These are phyloP conservation scores for Exophiala oligosperma DNA, from an alignment of 2,329 filamentous ascomycete species.

Conservation along the genomic window DNA sequence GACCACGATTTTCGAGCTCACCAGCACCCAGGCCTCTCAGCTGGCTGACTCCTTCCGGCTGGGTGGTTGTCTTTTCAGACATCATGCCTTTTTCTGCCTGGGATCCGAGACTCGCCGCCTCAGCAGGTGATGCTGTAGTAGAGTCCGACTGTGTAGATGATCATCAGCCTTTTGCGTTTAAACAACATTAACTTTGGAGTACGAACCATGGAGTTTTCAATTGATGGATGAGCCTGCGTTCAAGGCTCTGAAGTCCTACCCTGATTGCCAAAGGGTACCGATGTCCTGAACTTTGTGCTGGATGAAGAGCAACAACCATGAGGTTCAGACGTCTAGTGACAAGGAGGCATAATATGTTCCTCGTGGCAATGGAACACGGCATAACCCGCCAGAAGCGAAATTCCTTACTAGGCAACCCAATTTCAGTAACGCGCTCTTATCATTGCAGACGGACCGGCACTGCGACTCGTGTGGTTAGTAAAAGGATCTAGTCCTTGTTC, in stretches of 20 bases:
- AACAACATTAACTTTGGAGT: not conserved
- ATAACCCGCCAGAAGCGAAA: not conserved
- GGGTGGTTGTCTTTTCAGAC: constrained; percentile 1
- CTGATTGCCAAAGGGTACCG: no score
- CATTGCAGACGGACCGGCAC: not conserved
- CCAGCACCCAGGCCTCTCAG: not conserved
- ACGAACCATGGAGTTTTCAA: not conserved
- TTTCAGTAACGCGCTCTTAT: not conserved
- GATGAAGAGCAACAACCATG: no score
- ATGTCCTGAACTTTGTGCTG: no score
- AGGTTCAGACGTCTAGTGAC: no score
- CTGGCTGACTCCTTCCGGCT: not conserved
- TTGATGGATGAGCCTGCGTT: no score
- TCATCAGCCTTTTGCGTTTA: no score
- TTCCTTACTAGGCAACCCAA: not conserved
- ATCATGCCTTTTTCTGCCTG: not conserved
- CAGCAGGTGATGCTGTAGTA: not conserved
- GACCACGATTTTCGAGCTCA: not conserved
- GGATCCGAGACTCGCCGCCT: not conserved
- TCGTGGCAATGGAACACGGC: not conserved
- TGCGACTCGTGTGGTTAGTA: not conserved
- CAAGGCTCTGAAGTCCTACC: no score
- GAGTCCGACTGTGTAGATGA: not conserved
- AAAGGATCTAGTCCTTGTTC: not conserved
- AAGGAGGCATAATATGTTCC: not conserved